Evolutionary conservation across 1,284 basidiomycete species (phyloP), one percentile per base, ranked within the genome.

Genomic region (Ceratobasidium sp.): DNA sequence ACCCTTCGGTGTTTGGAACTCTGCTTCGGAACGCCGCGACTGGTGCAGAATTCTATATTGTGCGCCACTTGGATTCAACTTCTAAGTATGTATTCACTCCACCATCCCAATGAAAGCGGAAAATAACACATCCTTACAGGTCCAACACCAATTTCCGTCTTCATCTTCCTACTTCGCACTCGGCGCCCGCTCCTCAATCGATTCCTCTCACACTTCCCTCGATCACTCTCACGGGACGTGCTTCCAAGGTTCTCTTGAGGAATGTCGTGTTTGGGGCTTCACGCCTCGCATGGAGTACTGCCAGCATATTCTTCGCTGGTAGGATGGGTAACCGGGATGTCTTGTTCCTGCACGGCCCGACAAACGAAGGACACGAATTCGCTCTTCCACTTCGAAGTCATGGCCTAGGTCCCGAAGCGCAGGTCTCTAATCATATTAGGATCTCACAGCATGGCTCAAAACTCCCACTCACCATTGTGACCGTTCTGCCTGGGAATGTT

Each of bases 21-120:
- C 78, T 87, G n/a, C 80, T 93, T 60, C 81, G 80, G 60, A 93
- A 93, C 77, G 89, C 89, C 0, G 89, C 91, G 73, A 87, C 85
- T 0, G 80, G 80, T 2, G 81, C 89, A 1, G 83, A 85, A 2
- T 94, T 93, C 80, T 92, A 89, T 77, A 84, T 94, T 67, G 84
- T 85, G 16, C 84, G 93, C 8, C 91, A 94, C 76, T 8, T 61
- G 45, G 64, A 74, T 30, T 74, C 74, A 39, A 74, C 60, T n/a
- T 73, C 67, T 6, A 48, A 36, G 75, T 76, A 69, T 23, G 65
- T 32, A n/a, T n/a, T n/a, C n/a, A n/a, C n/a, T 32, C 26, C 28
- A 3, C 18, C 5, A 18, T 1, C 16, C 18, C 2, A 4, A 18
- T 18, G 4, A 18, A n/a, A n/a, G n/a, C n/a, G n/a, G n/a, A n/a